These are phyloP conservation scores for Terana coerulea DNA, from an alignment of 768 basidiomycete species.

Conservation along the genomic window DNA sequence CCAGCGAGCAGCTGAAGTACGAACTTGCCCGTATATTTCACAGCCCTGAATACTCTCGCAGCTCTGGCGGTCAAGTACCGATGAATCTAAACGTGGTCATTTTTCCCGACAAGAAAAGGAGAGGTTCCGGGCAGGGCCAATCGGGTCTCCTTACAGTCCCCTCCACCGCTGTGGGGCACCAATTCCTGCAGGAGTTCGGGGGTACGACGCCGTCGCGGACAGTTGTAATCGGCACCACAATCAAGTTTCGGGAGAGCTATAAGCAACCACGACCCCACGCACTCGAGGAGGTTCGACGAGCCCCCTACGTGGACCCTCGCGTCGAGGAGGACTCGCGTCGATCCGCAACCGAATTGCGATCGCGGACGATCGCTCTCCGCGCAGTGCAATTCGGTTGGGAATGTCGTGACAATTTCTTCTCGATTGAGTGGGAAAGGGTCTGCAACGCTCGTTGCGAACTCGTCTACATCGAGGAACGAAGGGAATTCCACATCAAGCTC, in stretches of 20 bases:
- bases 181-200: slow-evolving; percentile 11
- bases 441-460: slow-evolving; percentile 27
- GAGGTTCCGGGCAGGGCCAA: too few relatives aligned
- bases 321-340: slow-evolving; percentile 31
- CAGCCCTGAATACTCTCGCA: slow-evolving; percentile 2
- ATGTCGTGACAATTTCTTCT: slow-evolving; percentile 51
- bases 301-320: slow-evolving; percentile 40
- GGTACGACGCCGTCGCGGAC: not conserved
- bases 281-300: slow-evolving; percentile 28
- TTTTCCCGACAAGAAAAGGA: not conserved
- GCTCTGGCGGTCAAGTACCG: not conserved
- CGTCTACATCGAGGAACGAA: slow-evolving; percentile 36
- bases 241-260: slow-evolving; percentile 21
- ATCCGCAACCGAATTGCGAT: slow-evolving; percentile 12
- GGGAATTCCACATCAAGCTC: slow-evolving; percentile 40
- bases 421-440: slow-evolving; percentile 51
- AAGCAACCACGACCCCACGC: slow-evolving; percentile 21
- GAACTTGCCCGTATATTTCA: slow-evolving; percentile 8
- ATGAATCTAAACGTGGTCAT: slow-evolving; percentile 9
- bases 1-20: slow-evolving; percentile 2
- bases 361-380: slow-evolving; percentile 1
- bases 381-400: slow-evolving; percentile 55
- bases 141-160: slow-evolving; percentile 11
- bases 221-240: slow-evolving; percentile 20
- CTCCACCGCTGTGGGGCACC: slow-evolving; percentile 1